phyloP scores from a whole-genome alignment of 2,329 filamentous ascomycete species.

The Cladophialophora carrionii region DNA sequence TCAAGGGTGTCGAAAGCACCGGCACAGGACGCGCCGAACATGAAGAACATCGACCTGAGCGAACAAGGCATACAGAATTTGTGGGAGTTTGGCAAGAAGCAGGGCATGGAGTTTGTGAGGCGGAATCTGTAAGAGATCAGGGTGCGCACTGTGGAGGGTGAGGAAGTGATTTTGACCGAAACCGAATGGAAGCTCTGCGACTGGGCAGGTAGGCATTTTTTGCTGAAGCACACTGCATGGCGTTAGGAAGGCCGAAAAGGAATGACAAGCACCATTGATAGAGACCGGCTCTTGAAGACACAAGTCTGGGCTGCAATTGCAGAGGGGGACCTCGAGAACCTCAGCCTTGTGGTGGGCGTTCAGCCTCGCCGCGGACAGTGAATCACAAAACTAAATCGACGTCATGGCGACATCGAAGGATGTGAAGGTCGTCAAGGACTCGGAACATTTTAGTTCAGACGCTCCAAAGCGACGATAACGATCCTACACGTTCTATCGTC shows the following conservation, averaged over 20 bases:
- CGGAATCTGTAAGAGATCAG: conserved; percentile 51
- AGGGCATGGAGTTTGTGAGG: conserved; percentile 86
- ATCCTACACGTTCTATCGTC: background rate
- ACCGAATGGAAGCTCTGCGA: background rate
- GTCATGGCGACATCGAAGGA: conserved; percentile 9
- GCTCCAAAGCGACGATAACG: background rate
- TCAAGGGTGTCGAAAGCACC: conserved; percentile 91
- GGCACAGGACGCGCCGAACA: conserved; percentile 79
- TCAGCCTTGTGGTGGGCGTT: conserved; percentile 5
- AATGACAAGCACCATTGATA: conserved; percentile 16
- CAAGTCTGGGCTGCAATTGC: background rate
- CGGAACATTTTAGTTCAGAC: background rate
- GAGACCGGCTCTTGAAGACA: conserved; percentile 5
- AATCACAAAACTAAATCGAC: conserved; percentile 19
- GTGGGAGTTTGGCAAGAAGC: conserved; percentile 90
- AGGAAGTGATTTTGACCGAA: background rate
- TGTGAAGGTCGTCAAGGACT: background rate
- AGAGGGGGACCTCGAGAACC: background rate
- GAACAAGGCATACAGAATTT: conserved; percentile 94
- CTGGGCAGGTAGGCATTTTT: background rate
- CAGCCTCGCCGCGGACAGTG: conserved; percentile 14
- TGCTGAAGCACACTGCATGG: conserved; percentile 15
- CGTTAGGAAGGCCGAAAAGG: conserved; percentile 13
- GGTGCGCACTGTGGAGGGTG: background rate
- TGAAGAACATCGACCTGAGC: conserved; percentile 92